Conservation (phyloP, 2,329 filamentous ascomycete genomes). For the Aspergillus sp. region DNA sequence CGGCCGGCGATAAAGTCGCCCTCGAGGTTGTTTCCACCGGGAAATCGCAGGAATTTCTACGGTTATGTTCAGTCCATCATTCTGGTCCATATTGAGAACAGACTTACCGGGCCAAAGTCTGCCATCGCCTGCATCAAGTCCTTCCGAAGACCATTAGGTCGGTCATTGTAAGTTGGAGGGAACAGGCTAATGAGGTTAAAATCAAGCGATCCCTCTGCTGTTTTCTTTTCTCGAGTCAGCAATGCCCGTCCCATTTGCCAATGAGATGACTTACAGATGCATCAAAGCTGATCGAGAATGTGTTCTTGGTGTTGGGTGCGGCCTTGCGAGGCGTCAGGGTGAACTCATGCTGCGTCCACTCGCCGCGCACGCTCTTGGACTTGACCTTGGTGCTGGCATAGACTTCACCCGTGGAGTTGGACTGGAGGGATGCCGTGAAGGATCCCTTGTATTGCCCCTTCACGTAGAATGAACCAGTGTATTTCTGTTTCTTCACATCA, state of each 20-base stretch:
- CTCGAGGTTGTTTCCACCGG: conserved; percentile 54
- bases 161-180: conserved; percentile 54
- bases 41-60: conserved; percentile 51
- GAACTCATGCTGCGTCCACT: conserved; percentile 43
- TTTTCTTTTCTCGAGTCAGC: conserved; percentile 22
- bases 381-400: conserved; percentile 29
- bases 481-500: conserved; percentile 48
- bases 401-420: conserved; percentile 38
- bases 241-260: too few relatives aligned
- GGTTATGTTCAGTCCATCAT: not conserved
- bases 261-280: conserved; percentile 26
- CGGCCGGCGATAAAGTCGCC: conserved; percentile 34
- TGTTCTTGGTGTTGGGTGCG: conserved; percentile 48
- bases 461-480: conserved; percentile 53
- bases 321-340: conserved; percentile 22
- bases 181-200: conserved; percentile 56
- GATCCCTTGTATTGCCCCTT: conserved; percentile 36
- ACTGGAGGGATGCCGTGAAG: conserved; percentile 40
- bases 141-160: conserved; percentile 51
- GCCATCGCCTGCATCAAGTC: conserved; percentile 49
- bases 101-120: conserved; percentile 23
- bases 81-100: not conserved
- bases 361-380: conserved; percentile 40
- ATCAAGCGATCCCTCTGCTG: conserved; percentile 43
- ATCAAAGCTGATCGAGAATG: conserved; percentile 52